Percentiles rank a stretch among this genome's conserved stretches.
Evolutionary conservation across 306 rosid genomes (phyloP).

Genomic region (Pyrus bretschneideri): DNA sequence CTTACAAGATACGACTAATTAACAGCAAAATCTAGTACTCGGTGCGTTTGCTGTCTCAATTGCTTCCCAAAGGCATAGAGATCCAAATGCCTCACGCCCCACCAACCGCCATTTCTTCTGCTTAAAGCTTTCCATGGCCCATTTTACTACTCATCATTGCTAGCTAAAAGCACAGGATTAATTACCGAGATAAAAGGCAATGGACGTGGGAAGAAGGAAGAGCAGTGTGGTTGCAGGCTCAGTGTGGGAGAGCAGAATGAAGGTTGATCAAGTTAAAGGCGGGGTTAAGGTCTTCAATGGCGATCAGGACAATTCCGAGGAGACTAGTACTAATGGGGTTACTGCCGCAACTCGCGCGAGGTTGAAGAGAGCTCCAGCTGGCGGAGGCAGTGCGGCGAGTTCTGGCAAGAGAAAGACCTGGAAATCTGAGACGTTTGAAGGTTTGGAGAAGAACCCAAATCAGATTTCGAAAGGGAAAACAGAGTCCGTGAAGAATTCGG

Average conservation of each 20-base stretch:
- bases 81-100: slow-evolving; percentile 47
- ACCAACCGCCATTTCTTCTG: slow-evolving; percentile 62
- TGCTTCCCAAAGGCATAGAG: slow-evolving; percentile 43
- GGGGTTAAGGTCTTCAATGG: slow-evolving; percentile 75
- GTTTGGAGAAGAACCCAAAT: slow-evolving; percentile 35
- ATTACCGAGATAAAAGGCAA: background rate
- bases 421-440: slow-evolving; percentile 45
- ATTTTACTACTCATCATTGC: slow-evolving; percentile 29
- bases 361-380: slow-evolving; percentile 30
- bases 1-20: slow-evolving; percentile 3
- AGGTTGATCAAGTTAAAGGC: slow-evolving; percentile 61
- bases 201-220: slow-evolving; percentile 50
- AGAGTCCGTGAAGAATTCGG: slow-evolving; percentile 27
- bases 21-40: slow-evolving; percentile 5
- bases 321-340: background rate
- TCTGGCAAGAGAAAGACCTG: slow-evolving; percentile 60
- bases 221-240: slow-evolving; percentile 59
- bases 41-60: background rate
- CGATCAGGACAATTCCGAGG: slow-evolving; percentile 25
- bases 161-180: background rate
- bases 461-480: slow-evolving; percentile 33
- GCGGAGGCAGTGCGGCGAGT: slow-evolving; percentile 18
- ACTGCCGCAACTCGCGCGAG: slow-evolving; percentile 3
- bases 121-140: slow-evolving; percentile 31
- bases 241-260: slow-evolving; percentile 90